Percentiles rank a stretch among this genome's conserved stretches.
phyloP scores from a whole-genome alignment of 2,329 filamentous ascomycete genomes.

The Penicillium frequentans region DNA sequence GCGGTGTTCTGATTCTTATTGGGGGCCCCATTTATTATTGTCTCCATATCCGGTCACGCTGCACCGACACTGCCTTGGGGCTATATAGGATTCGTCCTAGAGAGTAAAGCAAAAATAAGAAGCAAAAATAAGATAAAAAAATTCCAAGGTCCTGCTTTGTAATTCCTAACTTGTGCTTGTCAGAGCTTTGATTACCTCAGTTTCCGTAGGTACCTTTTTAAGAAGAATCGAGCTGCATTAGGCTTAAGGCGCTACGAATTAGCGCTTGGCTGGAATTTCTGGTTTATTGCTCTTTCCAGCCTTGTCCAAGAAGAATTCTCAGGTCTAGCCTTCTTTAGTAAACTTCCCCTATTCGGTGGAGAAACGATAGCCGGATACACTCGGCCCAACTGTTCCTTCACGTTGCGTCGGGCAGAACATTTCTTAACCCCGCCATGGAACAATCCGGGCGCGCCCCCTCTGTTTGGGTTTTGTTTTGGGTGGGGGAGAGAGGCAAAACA shows the following conservation, averaged over 20 bases:
- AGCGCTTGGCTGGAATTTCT: not conserved
- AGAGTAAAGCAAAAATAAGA: not conserved
- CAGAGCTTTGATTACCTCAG: too few relatives aligned
- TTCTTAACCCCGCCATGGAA: constrained; percentile 18
- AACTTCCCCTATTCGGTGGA: not conserved
- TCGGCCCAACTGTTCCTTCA: constrained; percentile 10
- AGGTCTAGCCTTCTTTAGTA: not conserved
- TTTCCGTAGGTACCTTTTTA: not conserved
- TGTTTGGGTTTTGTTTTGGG: not conserved
- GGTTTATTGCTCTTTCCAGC: not conserved
- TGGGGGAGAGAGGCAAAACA: not conserved
- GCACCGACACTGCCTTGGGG: not conserved
- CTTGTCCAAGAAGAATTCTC: not conserved
- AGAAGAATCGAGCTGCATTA: not conserved
- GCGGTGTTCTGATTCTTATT: not conserved
- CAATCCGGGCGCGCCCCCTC: constrained; percentile 11
- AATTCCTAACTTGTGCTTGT: too few relatives aligned
- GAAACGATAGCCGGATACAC: constrained; percentile 12
- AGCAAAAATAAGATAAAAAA: not conserved
- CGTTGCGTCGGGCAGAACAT: constrained; percentile 4
- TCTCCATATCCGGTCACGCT: not conserved
- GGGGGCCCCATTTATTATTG: not conserved
- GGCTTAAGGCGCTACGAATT: not conserved
- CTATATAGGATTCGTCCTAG: not conserved
- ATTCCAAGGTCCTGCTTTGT: not conserved